These are phyloP conservation scores for Ganoderma meredithae DNA, from an alignment of 1,284 basidiomycete genomes.

Conservation along the genomic window DNA sequence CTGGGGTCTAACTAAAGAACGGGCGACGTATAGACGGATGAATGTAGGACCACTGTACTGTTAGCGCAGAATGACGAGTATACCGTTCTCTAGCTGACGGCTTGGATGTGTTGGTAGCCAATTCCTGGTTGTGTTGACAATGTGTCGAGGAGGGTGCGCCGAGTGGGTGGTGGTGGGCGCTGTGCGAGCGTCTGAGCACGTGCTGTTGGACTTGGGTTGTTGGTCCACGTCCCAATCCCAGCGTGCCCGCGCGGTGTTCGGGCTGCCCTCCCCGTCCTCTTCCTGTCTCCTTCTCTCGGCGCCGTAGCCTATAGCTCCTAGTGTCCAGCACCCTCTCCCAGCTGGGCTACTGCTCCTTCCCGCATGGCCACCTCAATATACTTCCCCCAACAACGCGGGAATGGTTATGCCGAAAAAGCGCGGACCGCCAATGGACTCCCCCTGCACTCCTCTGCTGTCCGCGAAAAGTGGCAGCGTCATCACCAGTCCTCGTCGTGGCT, in stretches of 20 bases:
- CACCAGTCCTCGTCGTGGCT: constrained; percentile 61
- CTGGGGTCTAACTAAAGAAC: constrained; percentile 46
- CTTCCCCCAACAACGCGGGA: constrained; percentile 51
- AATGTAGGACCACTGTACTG: constrained; percentile 31
- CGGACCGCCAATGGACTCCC: constrained; percentile 60
- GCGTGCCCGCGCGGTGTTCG: constrained; percentile 4
- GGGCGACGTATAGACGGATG: constrained; percentile 14
- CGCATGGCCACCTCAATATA: constrained; percentile 58
- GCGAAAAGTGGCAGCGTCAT: constrained; percentile 71
- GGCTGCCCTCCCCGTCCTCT: constrained; percentile 6
- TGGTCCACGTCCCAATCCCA: constrained; percentile 21
- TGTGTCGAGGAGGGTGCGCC: no score
- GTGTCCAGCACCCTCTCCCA: constrained; percentile 19
- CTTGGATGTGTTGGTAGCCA: no score
- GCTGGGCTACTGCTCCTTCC: constrained; percentile 24
- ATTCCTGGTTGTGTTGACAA: no score
- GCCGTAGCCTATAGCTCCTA: constrained; percentile 34
- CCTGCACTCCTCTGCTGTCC: constrained; percentile 64
- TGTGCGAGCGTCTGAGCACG: not conserved
- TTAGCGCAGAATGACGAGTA: constrained; percentile 13
- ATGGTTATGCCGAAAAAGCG: constrained; percentile 55
- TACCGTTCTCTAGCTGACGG: not conserved
- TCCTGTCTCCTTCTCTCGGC: constrained; percentile 18
- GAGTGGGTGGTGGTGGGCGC: not conserved
- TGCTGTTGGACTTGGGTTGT: not conserved